phyloP scores from a whole-genome alignment of 164 flowering plant genomes.

The Magnolia kwangsiensis region DNA sequence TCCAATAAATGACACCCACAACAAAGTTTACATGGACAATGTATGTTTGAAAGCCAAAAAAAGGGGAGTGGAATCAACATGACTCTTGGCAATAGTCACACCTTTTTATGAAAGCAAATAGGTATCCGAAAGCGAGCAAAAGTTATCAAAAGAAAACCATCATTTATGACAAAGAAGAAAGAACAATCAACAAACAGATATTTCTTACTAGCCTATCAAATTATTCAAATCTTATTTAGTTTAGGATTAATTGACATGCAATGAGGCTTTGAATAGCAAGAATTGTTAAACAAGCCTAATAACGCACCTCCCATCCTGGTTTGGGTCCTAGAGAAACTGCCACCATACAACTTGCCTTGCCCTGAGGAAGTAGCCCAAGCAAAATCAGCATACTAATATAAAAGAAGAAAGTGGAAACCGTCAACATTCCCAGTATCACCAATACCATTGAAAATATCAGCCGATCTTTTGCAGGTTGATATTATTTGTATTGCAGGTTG shows the following conservation, averaged over 20 bases:
- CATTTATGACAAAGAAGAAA: not conserved
- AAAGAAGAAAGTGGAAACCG: not conserved
- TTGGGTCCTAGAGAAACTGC: slow-evolving; percentile 79
- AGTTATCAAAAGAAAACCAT: not conserved
- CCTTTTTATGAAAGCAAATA: not conserved
- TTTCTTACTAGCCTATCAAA: not conserved
- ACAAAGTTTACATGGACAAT: too few relatives aligned
- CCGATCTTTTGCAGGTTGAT: too few relatives aligned
- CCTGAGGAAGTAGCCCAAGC: slow-evolving; percentile 25
- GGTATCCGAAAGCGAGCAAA: not conserved
- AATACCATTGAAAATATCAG: too few relatives aligned
- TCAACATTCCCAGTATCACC: not conserved
- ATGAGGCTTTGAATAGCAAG: not conserved
- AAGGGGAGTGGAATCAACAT: not conserved
- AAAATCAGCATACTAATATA: not conserved
- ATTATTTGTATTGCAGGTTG: too few relatives aligned
- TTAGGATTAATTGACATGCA: not conserved
- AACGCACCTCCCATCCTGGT: slow-evolving; percentile 80
- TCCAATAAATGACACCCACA: too few relatives aligned
- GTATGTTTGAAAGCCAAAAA: too few relatives aligned
- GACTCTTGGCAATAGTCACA: not conserved
- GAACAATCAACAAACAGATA: not conserved
- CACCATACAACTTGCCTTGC: slow-evolving; percentile 93
- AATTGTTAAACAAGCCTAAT: not conserved
- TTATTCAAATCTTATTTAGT: too few relatives aligned